Conservation (phyloP, 805 yeast species). For the Starmerella geochares region DNA sequence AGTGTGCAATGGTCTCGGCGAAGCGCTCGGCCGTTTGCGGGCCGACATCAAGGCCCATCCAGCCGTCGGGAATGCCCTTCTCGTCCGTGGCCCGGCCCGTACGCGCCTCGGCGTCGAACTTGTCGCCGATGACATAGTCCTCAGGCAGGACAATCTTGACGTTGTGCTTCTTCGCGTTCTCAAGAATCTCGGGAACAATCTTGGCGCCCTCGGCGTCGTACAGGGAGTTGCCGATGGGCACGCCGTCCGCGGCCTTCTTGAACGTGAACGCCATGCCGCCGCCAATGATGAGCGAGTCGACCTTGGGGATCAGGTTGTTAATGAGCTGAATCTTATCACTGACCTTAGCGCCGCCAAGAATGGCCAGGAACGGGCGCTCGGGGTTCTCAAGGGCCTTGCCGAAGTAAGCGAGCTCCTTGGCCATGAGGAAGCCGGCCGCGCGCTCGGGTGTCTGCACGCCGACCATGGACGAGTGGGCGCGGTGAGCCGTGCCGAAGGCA, state of each 20-base stretch:
- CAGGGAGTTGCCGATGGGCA: slow-evolving; percentile 84
- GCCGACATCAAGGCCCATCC: slow-evolving; percentile 96
- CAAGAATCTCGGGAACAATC: slow-evolving; percentile 83
- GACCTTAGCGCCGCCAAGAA: slow-evolving; percentile 98
- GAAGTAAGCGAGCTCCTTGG: slow-evolving; percentile 93
- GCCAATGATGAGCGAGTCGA: slow-evolving; percentile 85
- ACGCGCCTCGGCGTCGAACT: slow-evolving; percentile 83
- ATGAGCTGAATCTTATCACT: slow-evolving; percentile 97
- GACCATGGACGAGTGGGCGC: slow-evolving; percentile 99
- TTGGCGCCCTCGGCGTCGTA: slow-evolving; percentile 92
- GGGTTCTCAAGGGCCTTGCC: slow-evolving; percentile 99
- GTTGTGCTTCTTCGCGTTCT: slow-evolving; percentile 90
- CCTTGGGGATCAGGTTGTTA: slow-evolving; percentile 88
- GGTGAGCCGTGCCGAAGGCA: slow-evolving; percentile 99
- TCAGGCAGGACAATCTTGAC: slow-evolving; percentile 91
- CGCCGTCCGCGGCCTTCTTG: slow-evolving; percentile 80
- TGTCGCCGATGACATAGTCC: slow-evolving; percentile 93
- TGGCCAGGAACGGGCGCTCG: slow-evolving; percentile 94
- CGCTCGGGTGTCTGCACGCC: slow-evolving; percentile 91
- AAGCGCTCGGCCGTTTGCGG: slow-evolving; percentile 75
- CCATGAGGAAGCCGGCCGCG: slow-evolving; percentile 98
- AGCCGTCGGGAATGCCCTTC: slow-evolving; percentile 87
- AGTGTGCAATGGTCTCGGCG: slow-evolving; percentile 71
- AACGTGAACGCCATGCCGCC: slow-evolving; percentile 99
- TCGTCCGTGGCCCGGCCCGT: slow-evolving; percentile 74